phyloP scores from a whole-genome alignment of 1,284 basidiomycete species.

The Blastosporella zonata region DNA sequence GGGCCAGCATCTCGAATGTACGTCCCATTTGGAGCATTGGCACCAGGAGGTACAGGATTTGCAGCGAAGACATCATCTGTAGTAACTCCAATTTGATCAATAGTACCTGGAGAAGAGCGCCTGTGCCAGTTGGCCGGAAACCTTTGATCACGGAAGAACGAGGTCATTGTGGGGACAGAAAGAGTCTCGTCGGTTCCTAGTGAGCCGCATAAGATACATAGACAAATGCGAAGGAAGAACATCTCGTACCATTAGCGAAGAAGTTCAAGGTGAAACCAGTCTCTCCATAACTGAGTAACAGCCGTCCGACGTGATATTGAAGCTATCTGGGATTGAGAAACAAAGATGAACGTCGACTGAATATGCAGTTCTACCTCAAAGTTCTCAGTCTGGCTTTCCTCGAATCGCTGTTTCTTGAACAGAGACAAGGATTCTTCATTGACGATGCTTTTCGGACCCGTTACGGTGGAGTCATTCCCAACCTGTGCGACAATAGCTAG shows the following conservation, averaged over 20 bases:
- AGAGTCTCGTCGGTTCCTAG: constrained; percentile 15
- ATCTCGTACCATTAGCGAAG: constrained; percentile 16
- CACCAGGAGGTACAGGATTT: constrained; percentile 14
- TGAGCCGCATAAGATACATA: background rate
- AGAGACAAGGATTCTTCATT: constrained; percentile 12
- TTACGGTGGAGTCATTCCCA: constrained; percentile 15
- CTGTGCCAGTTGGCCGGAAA: constrained; percentile 15
- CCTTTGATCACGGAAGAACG: constrained; percentile 17
- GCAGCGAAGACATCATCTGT: background rate
- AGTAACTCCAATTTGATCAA: constrained; percentile 7
- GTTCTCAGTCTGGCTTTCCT: constrained; percentile 10
- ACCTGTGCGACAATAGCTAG: constrained; percentile 8
- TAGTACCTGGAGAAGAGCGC: constrained; percentile 7
- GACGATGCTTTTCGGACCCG: constrained; percentile 16
- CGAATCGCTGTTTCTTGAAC: constrained; percentile 15
- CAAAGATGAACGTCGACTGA: background rate
- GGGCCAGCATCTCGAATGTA: constrained; percentile 12
- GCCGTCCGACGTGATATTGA: constrained; percentile 16
- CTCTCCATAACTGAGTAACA: constrained; percentile 17
- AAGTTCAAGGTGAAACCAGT: constrained; percentile 17
- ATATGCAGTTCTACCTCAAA: constrained; percentile 3
- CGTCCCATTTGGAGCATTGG: constrained; percentile 10
- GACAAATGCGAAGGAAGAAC: background rate
- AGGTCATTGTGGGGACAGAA: constrained; percentile 16
- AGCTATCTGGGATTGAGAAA: constrained; percentile 6